phyloP scores from a whole-genome alignment of 805 yeast species.

The Ascoidea rubescens region DNA sequence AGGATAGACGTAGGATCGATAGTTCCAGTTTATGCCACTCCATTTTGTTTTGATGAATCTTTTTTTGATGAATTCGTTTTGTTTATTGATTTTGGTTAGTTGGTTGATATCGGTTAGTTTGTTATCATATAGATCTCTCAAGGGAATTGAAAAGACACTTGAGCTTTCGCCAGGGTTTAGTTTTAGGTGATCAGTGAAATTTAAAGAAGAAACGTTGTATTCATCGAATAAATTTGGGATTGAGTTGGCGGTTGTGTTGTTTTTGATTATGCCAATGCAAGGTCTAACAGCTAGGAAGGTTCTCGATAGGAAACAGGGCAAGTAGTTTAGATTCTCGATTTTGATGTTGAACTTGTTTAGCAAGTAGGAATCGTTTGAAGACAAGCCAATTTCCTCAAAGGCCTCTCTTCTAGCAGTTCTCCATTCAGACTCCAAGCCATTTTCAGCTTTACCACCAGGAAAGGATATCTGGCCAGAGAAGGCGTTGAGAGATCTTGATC shows the following conservation, averaged over 20 bases:
- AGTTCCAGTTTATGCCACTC: constrained; percentile 62
- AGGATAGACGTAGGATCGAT: constrained; percentile 50
- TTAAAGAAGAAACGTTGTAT: constrained; percentile 18
- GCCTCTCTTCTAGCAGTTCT: constrained; percentile 73
- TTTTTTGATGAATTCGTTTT: constrained; percentile 19
- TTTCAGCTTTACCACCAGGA: constrained; percentile 90
- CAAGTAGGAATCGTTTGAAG: constrained; percentile 30
- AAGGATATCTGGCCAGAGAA: constrained; percentile 87
- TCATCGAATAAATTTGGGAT: constrained; percentile 13
- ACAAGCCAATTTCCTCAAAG: constrained; percentile 75
- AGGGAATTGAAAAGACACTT: constrained; percentile 55
- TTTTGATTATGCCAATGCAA: constrained; percentile 47
- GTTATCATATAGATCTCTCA: constrained; percentile 36
- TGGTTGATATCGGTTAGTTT: constrained; percentile 9
- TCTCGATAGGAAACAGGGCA: constrained; percentile 75
- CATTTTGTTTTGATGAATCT: constrained; percentile 31
- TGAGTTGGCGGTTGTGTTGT: constrained; percentile 3
- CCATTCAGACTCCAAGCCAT: constrained; percentile 49
- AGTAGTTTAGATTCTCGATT: constrained; percentile 42
- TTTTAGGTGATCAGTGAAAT: constrained; percentile 17
- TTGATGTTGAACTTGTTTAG: constrained; percentile 33
- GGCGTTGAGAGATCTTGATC: constrained; percentile 53
- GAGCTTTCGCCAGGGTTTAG: constrained; percentile 72
- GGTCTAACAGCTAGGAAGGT: constrained; percentile 80
- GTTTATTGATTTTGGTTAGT: constrained; percentile 20